These are phyloP conservation scores for Pseudogymnoascus sp. DNA, from an alignment of 2,329 filamentous ascomycete species.

Conservation along the genomic window DNA sequence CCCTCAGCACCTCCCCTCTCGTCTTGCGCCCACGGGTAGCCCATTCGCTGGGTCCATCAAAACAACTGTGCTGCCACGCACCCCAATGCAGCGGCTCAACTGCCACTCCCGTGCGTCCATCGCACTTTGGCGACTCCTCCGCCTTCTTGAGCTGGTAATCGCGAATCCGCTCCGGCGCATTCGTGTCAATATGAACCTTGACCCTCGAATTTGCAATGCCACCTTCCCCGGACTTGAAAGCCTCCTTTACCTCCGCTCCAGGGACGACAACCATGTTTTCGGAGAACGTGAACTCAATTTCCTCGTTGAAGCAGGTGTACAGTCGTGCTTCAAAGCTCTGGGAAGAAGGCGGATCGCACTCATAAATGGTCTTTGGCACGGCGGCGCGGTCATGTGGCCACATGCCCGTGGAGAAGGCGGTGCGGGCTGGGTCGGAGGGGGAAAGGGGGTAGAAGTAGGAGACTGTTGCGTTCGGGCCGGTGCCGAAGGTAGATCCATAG, in stretches of 20 bases:
- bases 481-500: not conserved
- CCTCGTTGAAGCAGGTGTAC: not conserved
- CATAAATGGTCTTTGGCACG: not conserved
- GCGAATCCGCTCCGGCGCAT: not conserved
- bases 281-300: not conserved
- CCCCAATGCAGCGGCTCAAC: not conserved
- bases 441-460: not conserved
- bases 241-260: not conserved
- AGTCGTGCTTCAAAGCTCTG: not conserved
- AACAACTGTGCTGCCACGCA: not conserved
- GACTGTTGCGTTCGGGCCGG: not conserved
- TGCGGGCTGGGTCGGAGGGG: not conserved
- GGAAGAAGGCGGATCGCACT: not conserved
- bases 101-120: not conserved
- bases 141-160: not conserved
- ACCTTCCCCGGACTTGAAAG: not conserved
- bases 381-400: not conserved
- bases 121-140: not conserved
- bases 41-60: not conserved
- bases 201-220: not conserved
- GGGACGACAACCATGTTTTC: not conserved
- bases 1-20: slow-evolving; percentile 43
- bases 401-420: not conserved
- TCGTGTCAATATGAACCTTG: not conserved
- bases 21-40: slow-evolving; percentile 32